Evolutionary conservation across 371 early-diverging fungal genomes (phyloP).

Genomic region (Syncephalis plumigaleata): DNA sequence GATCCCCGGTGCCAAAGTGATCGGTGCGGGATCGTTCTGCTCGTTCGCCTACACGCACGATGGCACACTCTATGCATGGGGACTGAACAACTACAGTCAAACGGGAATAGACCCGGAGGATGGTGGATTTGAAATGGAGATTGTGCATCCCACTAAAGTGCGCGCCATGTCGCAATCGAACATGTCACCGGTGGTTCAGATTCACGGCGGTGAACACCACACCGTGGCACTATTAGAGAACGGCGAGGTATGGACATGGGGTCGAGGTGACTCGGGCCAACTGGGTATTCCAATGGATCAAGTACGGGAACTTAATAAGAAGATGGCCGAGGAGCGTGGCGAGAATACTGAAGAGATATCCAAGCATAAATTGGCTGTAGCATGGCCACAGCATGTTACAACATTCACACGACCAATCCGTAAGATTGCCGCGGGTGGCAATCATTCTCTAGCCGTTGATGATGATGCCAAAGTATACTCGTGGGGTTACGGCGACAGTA

Average conservation of each 20-base stretch:
- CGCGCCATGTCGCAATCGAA: constrained; percentile 21
- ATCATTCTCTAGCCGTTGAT: constrained; percentile 67
- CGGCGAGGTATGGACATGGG: constrained; percentile 66
- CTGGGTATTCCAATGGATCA: constrained; percentile 57
- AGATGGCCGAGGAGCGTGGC: no score
- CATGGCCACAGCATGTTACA: constrained; percentile 11
- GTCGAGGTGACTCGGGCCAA: constrained; percentile 85
- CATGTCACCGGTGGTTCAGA: constrained; percentile 12
- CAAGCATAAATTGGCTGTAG: constrained; percentile 14
- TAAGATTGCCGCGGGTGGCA: constrained; percentile 62
- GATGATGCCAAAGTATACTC: constrained; percentile 55
- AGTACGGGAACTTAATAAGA: neutral
- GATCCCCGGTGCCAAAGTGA: constrained; percentile 33
- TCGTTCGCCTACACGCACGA: constrained; percentile 57
- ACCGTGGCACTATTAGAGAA: constrained; percentile 52
- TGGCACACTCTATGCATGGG: constrained; percentile 68
- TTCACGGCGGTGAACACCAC: constrained; percentile 86
- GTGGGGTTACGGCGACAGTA: constrained; percentile 82
- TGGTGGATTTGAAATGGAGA: constrained; percentile 15
- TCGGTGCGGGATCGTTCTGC: constrained; percentile 77
- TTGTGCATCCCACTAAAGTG: constrained; percentile 29
- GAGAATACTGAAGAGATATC: constrained; percentile 6
- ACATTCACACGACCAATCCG: constrained; percentile 23
- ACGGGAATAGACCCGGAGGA: constrained; percentile 43
- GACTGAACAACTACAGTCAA: constrained; percentile 92